These are phyloP conservation scores for Arabidopsis thaliana DNA, from an alignment of 345 rosid species.

Conservation along the genomic window TAIR10.1 NC_003070.9:16236001-16236500, in stretches of 20 bases:
- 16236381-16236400: background rate
- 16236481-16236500: conserved; percentile 64
- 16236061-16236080: conserved; percentile 74
- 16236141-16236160: background rate
- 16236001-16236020: conserved; percentile 70
- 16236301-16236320: background rate
- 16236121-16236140: too few species aligned
- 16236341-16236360: conserved; percentile 4
- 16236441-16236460: conserved; percentile 78
- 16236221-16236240: too few species aligned
- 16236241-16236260: too few species aligned
- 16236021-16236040: conserved; percentile 87
- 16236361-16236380: background rate
- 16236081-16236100: conserved; percentile 62
- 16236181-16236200: background rate
- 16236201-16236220: background rate
- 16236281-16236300: conserved; percentile 23
- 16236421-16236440: conserved; percentile 83
- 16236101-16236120: conserved; percentile 51
- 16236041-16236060: conserved; percentile 76
- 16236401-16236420: conserved; percentile 33
- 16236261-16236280: conserved; percentile 13
- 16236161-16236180: background rate
- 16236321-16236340: background rate
- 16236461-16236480: conserved; percentile 66